Evolutionary conservation across 2,329 filamentous ascomycete genomes (phyloP).

Genomic region (Curvularia spicifera): DNA sequence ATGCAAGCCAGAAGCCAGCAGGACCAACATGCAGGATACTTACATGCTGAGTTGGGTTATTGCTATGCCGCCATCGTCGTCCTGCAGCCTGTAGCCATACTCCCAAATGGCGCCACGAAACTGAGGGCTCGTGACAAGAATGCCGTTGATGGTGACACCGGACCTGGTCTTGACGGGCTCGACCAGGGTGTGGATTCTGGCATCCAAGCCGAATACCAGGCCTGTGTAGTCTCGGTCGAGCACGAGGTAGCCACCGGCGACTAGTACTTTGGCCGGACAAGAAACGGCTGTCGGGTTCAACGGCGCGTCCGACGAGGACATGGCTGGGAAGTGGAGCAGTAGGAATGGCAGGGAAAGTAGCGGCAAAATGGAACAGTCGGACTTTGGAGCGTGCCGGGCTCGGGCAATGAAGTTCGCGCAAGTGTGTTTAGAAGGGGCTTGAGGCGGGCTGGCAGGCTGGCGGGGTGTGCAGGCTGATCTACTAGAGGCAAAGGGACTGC

Average conservation of each 20-base stretch:
- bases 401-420: constrained; percentile 24
- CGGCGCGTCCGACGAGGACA: constrained; percentile 22
- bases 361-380: constrained; percentile 8
- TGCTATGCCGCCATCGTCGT: constrained; percentile 77
- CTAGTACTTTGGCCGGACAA: constrained; percentile 92
- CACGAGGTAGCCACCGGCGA: constrained; percentile 93
- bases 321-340: constrained; percentile 19
- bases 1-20: not conserved
- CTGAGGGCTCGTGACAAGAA: constrained; percentile 90
- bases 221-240: constrained; percentile 87
- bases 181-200: constrained; percentile 67
- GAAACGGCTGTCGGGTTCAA: constrained; percentile 64
- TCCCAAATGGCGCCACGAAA: constrained; percentile 87
- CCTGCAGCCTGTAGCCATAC: constrained; percentile 76
- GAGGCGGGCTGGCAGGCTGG: constrained; percentile 21
- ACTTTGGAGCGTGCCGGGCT: constrained; percentile 22
- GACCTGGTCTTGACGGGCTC: constrained; percentile 63
- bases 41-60: constrained; percentile 81
- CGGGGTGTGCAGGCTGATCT: constrained; percentile 22
- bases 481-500: constrained; percentile 3
- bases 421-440: constrained; percentile 24
- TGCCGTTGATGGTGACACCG: constrained; percentile 69
- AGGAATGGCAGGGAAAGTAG: constrained; percentile 14
- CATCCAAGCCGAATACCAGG: constrained; percentile 68
- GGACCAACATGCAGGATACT: constrained; percentile 51